These are phyloP conservation scores for Mucor lusitanicus DNA, from an alignment of 371 early-diverging fungal species.

Conservation along the genomic window DNA sequence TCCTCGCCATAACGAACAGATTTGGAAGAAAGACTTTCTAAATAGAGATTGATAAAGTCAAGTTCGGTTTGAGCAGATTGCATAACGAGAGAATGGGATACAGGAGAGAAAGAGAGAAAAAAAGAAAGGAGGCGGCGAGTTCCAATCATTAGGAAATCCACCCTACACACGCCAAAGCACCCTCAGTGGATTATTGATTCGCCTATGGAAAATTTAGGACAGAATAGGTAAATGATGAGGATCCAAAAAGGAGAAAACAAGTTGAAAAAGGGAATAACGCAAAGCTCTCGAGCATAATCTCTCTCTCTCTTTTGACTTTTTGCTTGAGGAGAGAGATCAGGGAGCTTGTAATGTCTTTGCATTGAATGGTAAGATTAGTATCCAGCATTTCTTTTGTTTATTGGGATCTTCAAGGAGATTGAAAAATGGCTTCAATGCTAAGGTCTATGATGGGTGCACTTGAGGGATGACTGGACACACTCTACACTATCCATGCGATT, in stretches of 20 bases:
- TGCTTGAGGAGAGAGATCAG: background rate
- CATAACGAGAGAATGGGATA: slow-evolving; percentile 3
- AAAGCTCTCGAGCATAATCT: slow-evolving; percentile 1
- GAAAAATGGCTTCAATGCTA: background rate
- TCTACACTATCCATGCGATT: background rate
- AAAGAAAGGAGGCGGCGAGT: background rate
- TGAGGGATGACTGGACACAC: too few relatives aligned
- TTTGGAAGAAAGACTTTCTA: slow-evolving; percentile 39
- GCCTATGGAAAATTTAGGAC: background rate
- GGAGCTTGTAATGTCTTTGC: background rate
- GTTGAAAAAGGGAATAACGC: background rate
- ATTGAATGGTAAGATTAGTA: background rate
- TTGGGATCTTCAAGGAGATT: background rate
- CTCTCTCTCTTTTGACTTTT: background rate
- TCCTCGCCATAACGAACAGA: slow-evolving; percentile 50
- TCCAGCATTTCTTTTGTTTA: background rate
- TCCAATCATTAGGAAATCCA: background rate
- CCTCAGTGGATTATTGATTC: background rate
- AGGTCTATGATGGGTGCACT: too few relatives aligned
- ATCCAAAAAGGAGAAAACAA: background rate
- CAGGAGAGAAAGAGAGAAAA: background rate
- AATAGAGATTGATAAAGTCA: slow-evolving; percentile 40
- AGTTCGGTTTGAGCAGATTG: slow-evolving; percentile 31
- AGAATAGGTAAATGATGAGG: background rate
- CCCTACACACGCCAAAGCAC: background rate